These are phyloP conservation scores for Paracoccidioides brasiliensis DNA, from an alignment of 2,329 filamentous ascomycete genomes.

Conservation along the genomic window DNA sequence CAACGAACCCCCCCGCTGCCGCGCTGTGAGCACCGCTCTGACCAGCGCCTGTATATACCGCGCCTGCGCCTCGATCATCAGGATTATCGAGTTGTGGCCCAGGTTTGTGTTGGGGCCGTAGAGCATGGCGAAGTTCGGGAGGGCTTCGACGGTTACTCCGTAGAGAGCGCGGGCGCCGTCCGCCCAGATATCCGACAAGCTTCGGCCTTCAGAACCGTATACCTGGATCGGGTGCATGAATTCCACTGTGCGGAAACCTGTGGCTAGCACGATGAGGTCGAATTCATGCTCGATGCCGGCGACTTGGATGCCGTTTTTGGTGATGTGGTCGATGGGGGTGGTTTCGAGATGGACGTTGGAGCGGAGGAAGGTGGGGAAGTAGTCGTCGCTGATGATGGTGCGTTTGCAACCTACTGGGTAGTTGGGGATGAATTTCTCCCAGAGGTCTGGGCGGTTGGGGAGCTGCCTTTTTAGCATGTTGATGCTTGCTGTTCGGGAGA, in stretches of 20 bases:
- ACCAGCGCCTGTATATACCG: constrained; percentile 42
- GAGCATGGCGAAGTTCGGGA: constrained; percentile 46
- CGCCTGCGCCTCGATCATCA: constrained; percentile 49
- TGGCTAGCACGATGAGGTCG: constrained; percentile 46
- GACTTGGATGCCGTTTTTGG: constrained; percentile 35
- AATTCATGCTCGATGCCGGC: constrained; percentile 32
- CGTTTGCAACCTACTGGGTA: constrained; percentile 45
- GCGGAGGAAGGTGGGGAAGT: constrained; percentile 37
- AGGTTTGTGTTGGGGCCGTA: constrained; percentile 47
- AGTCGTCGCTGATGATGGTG: constrained; percentile 43
- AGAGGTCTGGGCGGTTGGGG: constrained; percentile 37
- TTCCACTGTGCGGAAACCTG: constrained; percentile 45
- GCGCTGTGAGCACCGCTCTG: constrained; percentile 35
- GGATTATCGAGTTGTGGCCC: constrained; percentile 44
- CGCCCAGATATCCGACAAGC: constrained; percentile 40
- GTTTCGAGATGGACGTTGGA: constrained; percentile 42
- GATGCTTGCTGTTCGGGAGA: constrained; percentile 26
- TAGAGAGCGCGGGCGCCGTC: constrained; percentile 39
- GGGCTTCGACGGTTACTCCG: constrained; percentile 38
- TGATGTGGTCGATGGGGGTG: constrained; percentile 34
- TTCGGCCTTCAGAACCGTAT: constrained; percentile 31
- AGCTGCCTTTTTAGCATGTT: constrained; percentile 36
- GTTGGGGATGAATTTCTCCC: constrained; percentile 40
- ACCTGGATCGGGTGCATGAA: constrained; percentile 47
- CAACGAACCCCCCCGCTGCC: constrained; percentile 28